A percentile compares a stretch with the other conserved stretches of the same genome.
Conservation (phyloP, 2,329 filamentous ascomycete genomes). For the Pseudogymnoascus sp. region DNA sequence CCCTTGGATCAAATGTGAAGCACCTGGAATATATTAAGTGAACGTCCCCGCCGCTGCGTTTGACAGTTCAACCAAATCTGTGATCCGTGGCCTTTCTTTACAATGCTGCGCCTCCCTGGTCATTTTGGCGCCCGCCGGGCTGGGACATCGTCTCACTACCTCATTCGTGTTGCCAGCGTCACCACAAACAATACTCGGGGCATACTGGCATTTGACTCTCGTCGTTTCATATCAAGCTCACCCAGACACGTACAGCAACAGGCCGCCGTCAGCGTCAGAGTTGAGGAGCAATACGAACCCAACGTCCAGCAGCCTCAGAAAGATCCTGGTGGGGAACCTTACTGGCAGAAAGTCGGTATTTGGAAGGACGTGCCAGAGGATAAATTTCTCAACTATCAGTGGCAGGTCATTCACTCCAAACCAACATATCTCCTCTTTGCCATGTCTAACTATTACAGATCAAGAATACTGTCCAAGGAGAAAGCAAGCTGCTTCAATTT, state of each 20-base stretch:
- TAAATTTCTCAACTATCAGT: slow-evolving; percentile 46
- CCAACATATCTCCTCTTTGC: not conserved
- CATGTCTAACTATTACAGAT: slow-evolving; percentile 28
- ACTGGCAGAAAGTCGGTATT: slow-evolving; percentile 44
- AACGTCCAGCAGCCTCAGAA: not conserved
- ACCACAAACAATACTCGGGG: not conserved
- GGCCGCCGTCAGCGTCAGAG: not conserved
- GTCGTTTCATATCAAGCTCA: not conserved
- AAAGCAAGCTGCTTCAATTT: slow-evolving; percentile 41
- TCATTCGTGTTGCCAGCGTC: not conserved
- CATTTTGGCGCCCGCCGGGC: not conserved
- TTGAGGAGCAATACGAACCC: not conserved
- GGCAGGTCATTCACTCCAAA: slow-evolving; percentile 40
- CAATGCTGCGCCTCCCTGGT: not conserved
- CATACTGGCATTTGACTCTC: not conserved
- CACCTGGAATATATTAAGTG: not conserved
- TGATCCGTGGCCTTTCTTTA: not conserved
- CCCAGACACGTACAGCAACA: slow-evolving; percentile 3
- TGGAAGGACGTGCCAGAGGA: slow-evolving; percentile 42
- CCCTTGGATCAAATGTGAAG: not conserved
- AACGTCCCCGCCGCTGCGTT: not conserved
- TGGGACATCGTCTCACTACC: not conserved
- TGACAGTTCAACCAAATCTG: not conserved
- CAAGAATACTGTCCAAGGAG: slow-evolving; percentile 43
- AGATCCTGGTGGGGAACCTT: slow-evolving; percentile 23